Percentiles rank a stretch among this genome's conserved stretches.
Conservation (phyloP, 108 stramenopile species). For the Fragilariopsis cylindrus region DNA sequence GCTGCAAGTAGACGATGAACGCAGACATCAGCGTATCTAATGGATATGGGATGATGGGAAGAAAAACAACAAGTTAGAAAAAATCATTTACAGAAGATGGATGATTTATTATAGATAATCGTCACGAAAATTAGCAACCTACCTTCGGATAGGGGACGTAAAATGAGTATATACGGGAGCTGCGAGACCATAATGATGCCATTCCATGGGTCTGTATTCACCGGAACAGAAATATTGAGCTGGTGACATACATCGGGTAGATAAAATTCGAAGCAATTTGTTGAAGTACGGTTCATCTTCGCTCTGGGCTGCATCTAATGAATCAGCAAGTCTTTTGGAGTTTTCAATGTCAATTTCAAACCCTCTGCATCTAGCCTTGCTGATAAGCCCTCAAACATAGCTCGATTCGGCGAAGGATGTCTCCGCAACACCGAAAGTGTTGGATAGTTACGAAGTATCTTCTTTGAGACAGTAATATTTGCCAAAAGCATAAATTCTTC, state of each 20-base stretch:
- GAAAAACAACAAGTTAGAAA: constrained; percentile 51
- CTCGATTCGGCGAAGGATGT: constrained; percentile 93
- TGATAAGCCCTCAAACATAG: constrained; percentile 94
- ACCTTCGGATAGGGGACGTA: constrained; percentile 95
- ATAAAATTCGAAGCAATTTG: constrained; percentile 94
- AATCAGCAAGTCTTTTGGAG: constrained; percentile 92
- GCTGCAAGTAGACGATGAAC: constrained; percentile 98
- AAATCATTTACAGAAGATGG: neutral
- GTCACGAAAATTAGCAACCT: constrained; percentile 26
- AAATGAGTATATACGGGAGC: constrained; percentile 99
- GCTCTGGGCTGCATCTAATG: constrained; percentile 85
- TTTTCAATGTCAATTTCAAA: constrained; percentile 89
- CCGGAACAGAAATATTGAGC: constrained; percentile 99
- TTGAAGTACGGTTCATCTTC: constrained; percentile 92
- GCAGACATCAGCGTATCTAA: constrained; percentile 94
- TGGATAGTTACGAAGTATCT: constrained; percentile 89
- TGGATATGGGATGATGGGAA: constrained; percentile 26
- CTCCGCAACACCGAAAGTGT: constrained; percentile 92
- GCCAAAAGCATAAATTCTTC: constrained; percentile 99
- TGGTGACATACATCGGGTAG: constrained; percentile 96
- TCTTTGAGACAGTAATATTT: constrained; percentile 97
- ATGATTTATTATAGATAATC: neutral
- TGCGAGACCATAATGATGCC: constrained; percentile 98
- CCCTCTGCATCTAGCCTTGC: constrained; percentile 79
- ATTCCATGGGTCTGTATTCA: constrained; percentile 86